Conservation (phyloP, 257 asterid species). For the Solanum clarkiae region DNA sequence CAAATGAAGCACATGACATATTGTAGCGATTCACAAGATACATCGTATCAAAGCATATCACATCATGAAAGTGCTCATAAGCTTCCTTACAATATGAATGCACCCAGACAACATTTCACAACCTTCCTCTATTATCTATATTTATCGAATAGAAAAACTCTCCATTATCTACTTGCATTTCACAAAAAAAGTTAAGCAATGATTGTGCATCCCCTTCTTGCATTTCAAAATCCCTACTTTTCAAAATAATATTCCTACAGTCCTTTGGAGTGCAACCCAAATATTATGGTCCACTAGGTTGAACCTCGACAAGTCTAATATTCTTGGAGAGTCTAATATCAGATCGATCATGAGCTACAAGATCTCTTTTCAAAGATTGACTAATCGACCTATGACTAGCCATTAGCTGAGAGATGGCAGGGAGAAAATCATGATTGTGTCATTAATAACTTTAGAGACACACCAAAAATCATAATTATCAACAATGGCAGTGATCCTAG, state of each 20-base stretch:
- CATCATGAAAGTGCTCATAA: neutral
- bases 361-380: neutral
- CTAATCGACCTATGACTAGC: neutral
- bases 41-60: neutral
- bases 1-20: neutral
- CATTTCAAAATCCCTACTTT: neutral
- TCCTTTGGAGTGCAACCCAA: neutral
- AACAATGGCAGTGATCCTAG: too few relatives aligned
- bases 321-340: neutral
- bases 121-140: neutral
- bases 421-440: too few relatives aligned
- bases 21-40: neutral
- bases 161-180: neutral
- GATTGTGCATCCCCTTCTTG: neutral
- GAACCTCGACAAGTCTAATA: neutral
- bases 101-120: neutral
- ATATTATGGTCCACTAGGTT: neutral
- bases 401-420: too few relatives aligned
- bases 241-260: neutral
- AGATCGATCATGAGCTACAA: neutral
- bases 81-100: neutral
- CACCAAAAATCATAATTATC: too few relatives aligned
- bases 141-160: neutral
- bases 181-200: neutral
- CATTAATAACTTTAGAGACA: too few relatives aligned